phyloP scores from a whole-genome alignment of 164 flowering plant genomes.

The Liquidambar formosana region DNA sequence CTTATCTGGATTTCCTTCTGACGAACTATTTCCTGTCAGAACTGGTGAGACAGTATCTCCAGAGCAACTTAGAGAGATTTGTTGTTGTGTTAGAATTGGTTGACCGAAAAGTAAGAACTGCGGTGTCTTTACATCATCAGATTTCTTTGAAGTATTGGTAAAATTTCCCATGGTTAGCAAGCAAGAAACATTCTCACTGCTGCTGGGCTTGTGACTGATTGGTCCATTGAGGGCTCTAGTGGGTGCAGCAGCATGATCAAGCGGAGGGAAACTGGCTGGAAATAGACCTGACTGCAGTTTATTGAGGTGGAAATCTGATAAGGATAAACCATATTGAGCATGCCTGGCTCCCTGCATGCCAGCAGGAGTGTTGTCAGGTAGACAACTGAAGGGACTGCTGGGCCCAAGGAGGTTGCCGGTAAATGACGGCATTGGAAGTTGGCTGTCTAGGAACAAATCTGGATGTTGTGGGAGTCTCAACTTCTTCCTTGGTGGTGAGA shows the following conservation, averaged over 20 bases:
- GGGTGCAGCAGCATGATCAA: constrained; percentile 30
- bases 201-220: constrained; percentile 22
- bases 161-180: constrained; percentile 46
- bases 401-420: constrained; percentile 52
- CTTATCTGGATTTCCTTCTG: constrained; percentile 47
- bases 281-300: constrained; percentile 45
- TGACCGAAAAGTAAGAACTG: constrained; percentile 64
- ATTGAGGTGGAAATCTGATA: constrained; percentile 51
- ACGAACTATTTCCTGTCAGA: constrained; percentile 43
- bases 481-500: constrained; percentile 77
- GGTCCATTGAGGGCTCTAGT: constrained; percentile 25
- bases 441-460: constrained; percentile 54
- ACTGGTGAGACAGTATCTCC: constrained; percentile 37
- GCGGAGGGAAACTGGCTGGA: constrained; percentile 34
- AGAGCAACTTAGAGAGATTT: constrained; percentile 49
- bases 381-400: constrained; percentile 45
- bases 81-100: constrained; percentile 64
- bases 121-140: constrained; percentile 35
- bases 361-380: constrained; percentile 54
- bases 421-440: constrained; percentile 43
- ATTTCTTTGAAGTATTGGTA: constrained; percentile 28
- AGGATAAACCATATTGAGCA: constrained; percentile 45
- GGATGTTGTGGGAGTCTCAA: constrained; percentile 49
- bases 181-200: constrained; percentile 43
- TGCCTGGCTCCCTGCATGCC: constrained; percentile 77